Percentiles rank a stretch among this genome's conserved stretches.
Evolutionary conservation across 345 rosid species (phyloP).

Genomic region (Psidium guajava): DNA sequence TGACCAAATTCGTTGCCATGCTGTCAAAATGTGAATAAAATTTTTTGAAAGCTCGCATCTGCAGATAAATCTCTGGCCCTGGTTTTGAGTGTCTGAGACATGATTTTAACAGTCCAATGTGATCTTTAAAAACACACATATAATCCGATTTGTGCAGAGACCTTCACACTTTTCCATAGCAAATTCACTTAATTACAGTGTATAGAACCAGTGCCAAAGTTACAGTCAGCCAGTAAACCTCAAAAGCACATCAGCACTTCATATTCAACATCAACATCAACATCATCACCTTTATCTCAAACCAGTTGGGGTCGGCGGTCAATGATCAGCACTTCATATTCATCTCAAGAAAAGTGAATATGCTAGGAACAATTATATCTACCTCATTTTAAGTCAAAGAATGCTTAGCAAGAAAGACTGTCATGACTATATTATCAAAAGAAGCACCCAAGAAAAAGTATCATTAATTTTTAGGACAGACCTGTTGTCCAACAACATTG

Average conservation of each 20-base stretch:
- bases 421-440: background rate
- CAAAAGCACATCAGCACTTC: background rate
- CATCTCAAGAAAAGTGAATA: background rate
- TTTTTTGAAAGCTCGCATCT: background rate
- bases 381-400: background rate
- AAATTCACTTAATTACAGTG: background rate
- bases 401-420: background rate
- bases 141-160: background rate
- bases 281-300: too few relatives aligned
- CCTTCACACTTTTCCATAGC: background rate
- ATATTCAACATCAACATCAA: background rate
- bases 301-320: too few relatives aligned
- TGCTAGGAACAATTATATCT: background rate
- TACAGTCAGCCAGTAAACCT: background rate
- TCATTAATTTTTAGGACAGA: conserved; percentile 11
- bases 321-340: background rate
- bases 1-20: background rate
- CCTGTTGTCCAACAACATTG: conserved; percentile 94
- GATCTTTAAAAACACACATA: background rate
- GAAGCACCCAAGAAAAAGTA: background rate
- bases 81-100: background rate
- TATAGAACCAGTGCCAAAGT: background rate
- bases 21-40: background rate
- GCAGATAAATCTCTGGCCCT: background rate
- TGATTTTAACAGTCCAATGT: background rate